These are phyloP conservation scores for Daldinia concentrica DNA, from an alignment of 495 filamentous ascomycete genomes.

Conservation along the genomic window DNA sequence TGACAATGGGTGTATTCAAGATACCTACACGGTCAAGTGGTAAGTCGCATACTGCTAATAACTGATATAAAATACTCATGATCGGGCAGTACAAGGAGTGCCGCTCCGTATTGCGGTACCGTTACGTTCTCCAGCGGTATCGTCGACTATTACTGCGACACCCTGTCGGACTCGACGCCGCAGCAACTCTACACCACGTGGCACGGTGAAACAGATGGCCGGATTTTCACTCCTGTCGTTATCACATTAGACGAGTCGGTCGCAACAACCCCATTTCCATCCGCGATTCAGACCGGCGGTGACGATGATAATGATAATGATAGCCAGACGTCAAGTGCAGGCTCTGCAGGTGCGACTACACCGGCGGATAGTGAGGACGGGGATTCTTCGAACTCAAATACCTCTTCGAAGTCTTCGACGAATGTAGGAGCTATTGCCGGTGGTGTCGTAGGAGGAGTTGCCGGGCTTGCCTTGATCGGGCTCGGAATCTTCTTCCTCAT, in stretches of 20 bases:
- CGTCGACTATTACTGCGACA: conserved; percentile 54
- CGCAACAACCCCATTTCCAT: conserved; percentile 11
- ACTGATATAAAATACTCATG: conserved; percentile 1
- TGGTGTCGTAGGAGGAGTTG: conserved; percentile 60
- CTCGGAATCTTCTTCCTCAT: conserved; percentile 52
- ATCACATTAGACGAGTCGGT: conserved; percentile 17
- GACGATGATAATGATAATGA: conserved; percentile 1
- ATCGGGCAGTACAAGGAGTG: conserved; percentile 40
- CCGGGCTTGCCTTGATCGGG: conserved; percentile 51
- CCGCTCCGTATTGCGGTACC: conserved; percentile 50
- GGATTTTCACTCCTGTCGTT: conserved; percentile 42
- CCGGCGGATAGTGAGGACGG: conserved; percentile 8
- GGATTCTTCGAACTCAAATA: background rate
- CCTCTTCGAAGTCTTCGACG: conserved; percentile 36
- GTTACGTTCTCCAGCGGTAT: conserved; percentile 48
- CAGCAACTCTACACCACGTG: conserved; percentile 51
- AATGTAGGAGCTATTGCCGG: conserved; percentile 58
- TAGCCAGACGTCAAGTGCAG: conserved; percentile 2
- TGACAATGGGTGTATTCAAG: conserved; percentile 47
- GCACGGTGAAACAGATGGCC: conserved; percentile 45
- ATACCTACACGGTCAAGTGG: conserved; percentile 54
- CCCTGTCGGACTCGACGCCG: conserved; percentile 35
- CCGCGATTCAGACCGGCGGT: conserved; percentile 8
- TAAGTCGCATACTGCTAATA: conserved; percentile 24
- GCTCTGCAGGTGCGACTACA: conserved; percentile 1